Evolutionary conservation across 2,329 filamentous ascomycete species (phyloP).

Genomic region (Paecilomyces formosus): DNA sequence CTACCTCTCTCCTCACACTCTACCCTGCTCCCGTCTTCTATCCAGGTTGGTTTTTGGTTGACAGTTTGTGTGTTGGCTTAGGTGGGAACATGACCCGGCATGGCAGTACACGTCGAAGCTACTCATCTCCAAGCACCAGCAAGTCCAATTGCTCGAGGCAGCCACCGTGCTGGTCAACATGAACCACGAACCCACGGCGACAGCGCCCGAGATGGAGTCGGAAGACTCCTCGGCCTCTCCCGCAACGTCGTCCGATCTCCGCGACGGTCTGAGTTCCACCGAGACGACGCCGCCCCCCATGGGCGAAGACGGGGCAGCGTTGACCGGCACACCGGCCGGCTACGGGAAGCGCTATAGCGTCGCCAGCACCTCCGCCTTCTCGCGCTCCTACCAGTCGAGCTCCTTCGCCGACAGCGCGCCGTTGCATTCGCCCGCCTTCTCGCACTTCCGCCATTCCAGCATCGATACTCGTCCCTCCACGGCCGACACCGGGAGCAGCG

Average conservation of each 20-base stretch:
- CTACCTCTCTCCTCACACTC: conserved; percentile 16
- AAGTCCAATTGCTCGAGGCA: conserved; percentile 93
- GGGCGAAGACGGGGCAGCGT: conserved; percentile 51
- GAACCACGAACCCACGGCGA: conserved; percentile 60
- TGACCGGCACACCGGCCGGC: conserved; percentile 29
- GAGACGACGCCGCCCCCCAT: conserved; percentile 89
- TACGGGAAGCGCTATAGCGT: conserved; percentile 51
- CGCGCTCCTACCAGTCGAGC: conserved; percentile 71
- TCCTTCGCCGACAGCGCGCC: conserved; percentile 50
- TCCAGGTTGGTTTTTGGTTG: conserved; percentile 30
- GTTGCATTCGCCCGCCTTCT: conserved; percentile 37
- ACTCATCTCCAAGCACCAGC: conserved; percentile 98
- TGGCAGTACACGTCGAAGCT: conserved; percentile 97
- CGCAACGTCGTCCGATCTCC: conserved; percentile 69
- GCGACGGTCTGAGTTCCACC: conserved; percentile 70
- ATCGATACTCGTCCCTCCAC: conserved; percentile 70
- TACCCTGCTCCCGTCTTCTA: conserved; percentile 12
- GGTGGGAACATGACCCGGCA: conserved; percentile 98
- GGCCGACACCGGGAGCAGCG: conserved; percentile 65
- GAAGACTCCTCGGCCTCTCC: conserved; percentile 79
- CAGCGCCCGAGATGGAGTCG: conserved; percentile 62
- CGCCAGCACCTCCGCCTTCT: conserved; percentile 44
- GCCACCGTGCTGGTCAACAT: conserved; percentile 93
- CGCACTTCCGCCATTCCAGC: conserved; percentile 64
- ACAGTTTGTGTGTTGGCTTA: conserved; percentile 44